Percentiles rank a stretch among this genome's conserved stretches.
Conservation (phyloP, 163 green algal species). For the Coccomyxa subellipsoidea region DNA sequence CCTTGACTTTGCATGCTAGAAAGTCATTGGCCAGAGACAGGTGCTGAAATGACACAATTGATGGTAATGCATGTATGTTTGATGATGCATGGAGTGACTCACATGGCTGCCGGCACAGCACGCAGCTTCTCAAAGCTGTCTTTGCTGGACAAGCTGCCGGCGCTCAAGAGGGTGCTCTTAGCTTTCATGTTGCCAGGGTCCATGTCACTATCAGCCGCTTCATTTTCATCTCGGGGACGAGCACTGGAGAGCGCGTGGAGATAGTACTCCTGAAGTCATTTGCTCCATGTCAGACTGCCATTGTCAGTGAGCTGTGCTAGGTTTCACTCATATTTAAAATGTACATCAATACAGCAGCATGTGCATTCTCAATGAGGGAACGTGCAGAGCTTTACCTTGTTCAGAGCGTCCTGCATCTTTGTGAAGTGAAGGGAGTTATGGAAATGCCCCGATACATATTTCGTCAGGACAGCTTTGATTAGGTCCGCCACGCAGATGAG, state of each 20-base stretch:
- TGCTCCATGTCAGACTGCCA: background rate
- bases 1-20: too few relatives aligned
- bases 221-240: background rate
- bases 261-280: conserved; percentile 32
- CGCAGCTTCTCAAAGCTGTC: background rate
- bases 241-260: conserved; percentile 28
- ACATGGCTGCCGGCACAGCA: background rate
- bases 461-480: conserved; percentile 29
- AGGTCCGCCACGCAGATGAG: conserved; percentile 1
- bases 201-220: background rate
- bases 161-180: background rate
- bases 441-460: conserved; percentile 40
- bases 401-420: conserved; percentile 48
- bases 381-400: conserved; percentile 28
- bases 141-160: background rate
- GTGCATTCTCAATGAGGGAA: background rate
- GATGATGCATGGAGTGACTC: too few relatives aligned
- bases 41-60: too few relatives aligned
- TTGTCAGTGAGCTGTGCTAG: too few relatives aligned
- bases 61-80: too few relatives aligned
- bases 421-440: conserved; percentile 38
- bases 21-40: too few relatives aligned
- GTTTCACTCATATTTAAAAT: too few relatives aligned
- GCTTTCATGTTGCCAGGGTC: background rate
- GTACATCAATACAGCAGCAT: too few relatives aligned